Evolutionary conservation across 495 filamentous ascomycete genomes (phyloP), one percentile per base, ranked within the genome.

Genomic region (Xylaria grammica): DNA sequence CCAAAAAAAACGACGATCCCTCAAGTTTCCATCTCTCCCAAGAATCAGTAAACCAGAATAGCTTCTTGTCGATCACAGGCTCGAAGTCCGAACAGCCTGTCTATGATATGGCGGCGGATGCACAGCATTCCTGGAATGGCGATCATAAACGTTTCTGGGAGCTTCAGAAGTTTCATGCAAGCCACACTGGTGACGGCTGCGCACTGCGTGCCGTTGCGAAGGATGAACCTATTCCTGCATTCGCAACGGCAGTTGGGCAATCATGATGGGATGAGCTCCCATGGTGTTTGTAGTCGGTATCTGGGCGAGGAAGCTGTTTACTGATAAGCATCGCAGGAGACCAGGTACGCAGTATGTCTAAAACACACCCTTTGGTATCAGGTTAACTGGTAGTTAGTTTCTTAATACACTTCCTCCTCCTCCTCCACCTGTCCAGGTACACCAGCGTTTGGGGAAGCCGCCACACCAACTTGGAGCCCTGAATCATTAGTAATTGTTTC

Each of bases 311-410:
- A 45, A 45, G 11, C 38, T 29, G 20, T 24, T 45, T 29, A 26
- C 38, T 36, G 40, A 29, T 57, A 29, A 36, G 38, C 15, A 19
- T 30, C 22, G 13, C 40, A 48, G 17, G 42, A 27, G 56, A 19
- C 20, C 22, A 54, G 26, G 54, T 45, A 20, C n/a, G 24, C 20
- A 45, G 54, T 58, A 58, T 58, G 36, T 32, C 26, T 40, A 44
- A 55, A 58, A 58, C 54, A 32, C 38, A 22, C 38, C 38, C 24
- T 26, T 44, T 8, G 11, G 54, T n/a, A 29, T 58, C 54, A 65
- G 65, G 49, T 70, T 53, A 61, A 38, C 48, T 61, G 48, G n/a
- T n/a, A n/a, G n/a, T 45, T 44, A 66, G 34, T 60, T 57, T 63
- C 67, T 59, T 65, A 67, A 62, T 67, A 38, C 26, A 57, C 48